Base-by-base conservation (phyloP, 2,329 filamentous ascomycete species). In the Colletotrichum abscissum region DNA sequence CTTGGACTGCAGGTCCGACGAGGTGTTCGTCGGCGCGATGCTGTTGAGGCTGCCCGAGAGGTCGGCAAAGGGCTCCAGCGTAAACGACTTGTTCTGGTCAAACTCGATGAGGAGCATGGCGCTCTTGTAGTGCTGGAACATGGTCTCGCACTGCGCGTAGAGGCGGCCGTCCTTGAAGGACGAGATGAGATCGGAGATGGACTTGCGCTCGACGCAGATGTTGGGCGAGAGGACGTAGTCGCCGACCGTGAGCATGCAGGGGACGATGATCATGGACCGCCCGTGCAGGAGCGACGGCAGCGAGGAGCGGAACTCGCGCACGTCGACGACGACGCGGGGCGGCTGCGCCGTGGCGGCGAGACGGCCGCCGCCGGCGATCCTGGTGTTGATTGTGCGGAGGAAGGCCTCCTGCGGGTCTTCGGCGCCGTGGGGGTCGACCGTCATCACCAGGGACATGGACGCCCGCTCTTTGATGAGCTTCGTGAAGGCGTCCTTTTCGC, bases 51-150 rank as follows among this genome's bases (percentile, higher is more conserved):
- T 90, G n/a, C 90, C 87, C 9, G 88, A 88, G 66, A 92, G 78
- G 82, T 93, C 92, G 62, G 92, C 92, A 78, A 95, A 89, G 0
- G 93, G 93, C 81, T 96, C 97, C 19, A 99, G 91, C 0, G 95
- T 98, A 82, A 99, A 99, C 4, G 94, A 96, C 82, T 97, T 98
- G 85, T 97, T 96, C 80, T 97, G 94, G 81, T 98, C 95, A 81
- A 99, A 99, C 82, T 99, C 97, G 79, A 99, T 98, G 57, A 99
- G 90, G 7, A 99, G 91, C 90, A 98, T 94, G 0, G 95, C 93
- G 76, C 84, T 92, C 79, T 93, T 93, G 89, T 99, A 99, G 84
- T 98, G 92, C 81, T 94, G 91, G 72, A 97, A 93, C 96, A 99
- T 98, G 60, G 93, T 92, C 83, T 98, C 96, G 54, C 93, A 93